Conservation (phyloP, 805 yeast species). For the Candida orba region DNA sequence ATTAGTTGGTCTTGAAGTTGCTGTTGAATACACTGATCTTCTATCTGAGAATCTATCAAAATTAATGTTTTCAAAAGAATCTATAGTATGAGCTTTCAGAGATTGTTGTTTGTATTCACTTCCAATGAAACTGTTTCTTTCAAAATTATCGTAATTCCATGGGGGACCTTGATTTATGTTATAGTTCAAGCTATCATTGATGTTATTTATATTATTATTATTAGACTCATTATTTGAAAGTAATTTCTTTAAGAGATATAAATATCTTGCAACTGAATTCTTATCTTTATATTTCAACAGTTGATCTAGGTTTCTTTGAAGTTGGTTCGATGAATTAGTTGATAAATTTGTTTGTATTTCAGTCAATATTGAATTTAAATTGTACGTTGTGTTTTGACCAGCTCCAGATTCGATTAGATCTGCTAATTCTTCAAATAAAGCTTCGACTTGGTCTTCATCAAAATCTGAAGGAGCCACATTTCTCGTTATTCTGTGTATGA, state of each 20-base stretch:
- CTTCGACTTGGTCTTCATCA: conserved; percentile 9
- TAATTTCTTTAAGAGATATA: conserved; percentile 25
- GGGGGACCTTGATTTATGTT: conserved; percentile 1
- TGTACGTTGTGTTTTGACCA: neutral
- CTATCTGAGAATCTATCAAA: conserved; percentile 31
- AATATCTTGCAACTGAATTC: conserved; percentile 30
- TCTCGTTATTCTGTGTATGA: conserved; percentile 17
- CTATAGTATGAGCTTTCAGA: conserved; percentile 23
- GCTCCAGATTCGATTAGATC: conserved; percentile 14
- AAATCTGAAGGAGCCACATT: conserved; percentile 9
- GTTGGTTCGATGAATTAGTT: conserved; percentile 24
- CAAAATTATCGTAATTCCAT: neutral
- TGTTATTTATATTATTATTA: neutral
- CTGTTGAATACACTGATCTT: conserved; percentile 29
- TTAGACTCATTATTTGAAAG: neutral
- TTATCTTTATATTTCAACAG: conserved; percentile 24
- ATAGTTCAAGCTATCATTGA: no score
- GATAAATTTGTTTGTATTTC: conserved; percentile 3
- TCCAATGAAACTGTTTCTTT: conserved; percentile 5
- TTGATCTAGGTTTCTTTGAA: conserved; percentile 27
- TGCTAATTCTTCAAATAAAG: conserved; percentile 14
- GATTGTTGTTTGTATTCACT: conserved; percentile 7
- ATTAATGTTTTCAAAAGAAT: conserved; percentile 30
- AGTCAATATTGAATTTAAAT: neutral
- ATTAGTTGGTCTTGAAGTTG: conserved; percentile 7